These are phyloP conservation scores for Cyberlindnera subsufficiens DNA, from an alignment of 805 yeast species.

Conservation along the genomic window DNA sequence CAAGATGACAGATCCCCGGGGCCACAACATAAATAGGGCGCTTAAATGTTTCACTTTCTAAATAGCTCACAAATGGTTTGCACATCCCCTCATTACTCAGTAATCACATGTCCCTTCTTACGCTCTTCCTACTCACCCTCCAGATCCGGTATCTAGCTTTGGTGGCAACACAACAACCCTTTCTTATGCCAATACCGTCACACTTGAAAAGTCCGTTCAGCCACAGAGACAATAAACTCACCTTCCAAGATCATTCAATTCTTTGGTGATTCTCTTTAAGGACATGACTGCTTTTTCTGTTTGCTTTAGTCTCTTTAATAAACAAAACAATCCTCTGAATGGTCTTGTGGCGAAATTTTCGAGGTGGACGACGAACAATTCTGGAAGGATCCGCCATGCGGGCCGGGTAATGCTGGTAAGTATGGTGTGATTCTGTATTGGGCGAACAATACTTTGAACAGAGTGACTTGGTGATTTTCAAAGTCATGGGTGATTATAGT, in stretches of 20 bases:
- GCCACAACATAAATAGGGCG: too few relatives aligned
- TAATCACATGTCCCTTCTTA: too few relatives aligned
- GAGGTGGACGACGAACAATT: conserved; percentile 4
- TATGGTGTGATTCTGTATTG: background rate
- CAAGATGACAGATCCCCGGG: too few relatives aligned
- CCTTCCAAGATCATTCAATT: conserved; percentile 92
- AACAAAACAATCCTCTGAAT: background rate
- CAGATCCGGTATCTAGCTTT: too few relatives aligned
- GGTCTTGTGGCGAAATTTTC: conserved; percentile 15
- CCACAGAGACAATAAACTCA: conserved; percentile 35
- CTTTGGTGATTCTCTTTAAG: conserved; percentile 92
- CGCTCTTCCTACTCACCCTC: too few relatives aligned
- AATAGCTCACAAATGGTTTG: too few relatives aligned
- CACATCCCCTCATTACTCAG: too few relatives aligned
- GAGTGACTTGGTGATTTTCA: too few relatives aligned
- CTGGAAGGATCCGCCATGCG: background rate
- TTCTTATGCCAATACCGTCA: too few relatives aligned
- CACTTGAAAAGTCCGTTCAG: background rate
- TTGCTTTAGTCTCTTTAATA: background rate
- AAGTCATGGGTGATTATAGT: background rate
- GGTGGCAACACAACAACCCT: too few relatives aligned
- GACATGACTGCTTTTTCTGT: conserved; percentile 33
- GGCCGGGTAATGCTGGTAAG: conserved; percentile 3
- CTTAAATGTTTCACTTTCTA: too few relatives aligned
- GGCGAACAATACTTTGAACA: too few relatives aligned